Evolutionary conservation across 2,329 filamentous ascomycete genomes (phyloP).

Genomic region (Claviceps sp.): DNA sequence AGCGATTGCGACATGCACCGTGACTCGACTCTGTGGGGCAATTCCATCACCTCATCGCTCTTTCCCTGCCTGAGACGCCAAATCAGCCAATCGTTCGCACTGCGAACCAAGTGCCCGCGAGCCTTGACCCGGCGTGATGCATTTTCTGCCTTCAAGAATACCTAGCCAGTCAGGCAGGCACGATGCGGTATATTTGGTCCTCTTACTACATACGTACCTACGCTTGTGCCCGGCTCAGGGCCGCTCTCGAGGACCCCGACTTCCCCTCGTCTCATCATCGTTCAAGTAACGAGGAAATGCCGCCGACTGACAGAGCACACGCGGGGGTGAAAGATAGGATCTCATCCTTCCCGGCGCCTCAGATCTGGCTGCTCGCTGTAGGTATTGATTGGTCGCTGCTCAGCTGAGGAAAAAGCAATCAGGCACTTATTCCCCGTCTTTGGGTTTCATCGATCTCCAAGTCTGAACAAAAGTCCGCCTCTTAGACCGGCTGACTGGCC

Average conservation of each 20-base stretch:
- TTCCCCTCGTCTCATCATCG: background rate
- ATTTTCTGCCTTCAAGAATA: background rate
- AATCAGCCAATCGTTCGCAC: background rate
- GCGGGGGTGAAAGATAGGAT: background rate
- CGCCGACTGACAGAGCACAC: background rate
- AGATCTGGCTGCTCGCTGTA: background rate
- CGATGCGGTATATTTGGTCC: background rate
- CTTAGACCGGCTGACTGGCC: background rate
- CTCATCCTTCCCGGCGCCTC: background rate
- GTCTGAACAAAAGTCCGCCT: too few species aligned
- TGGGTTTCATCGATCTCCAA: too few species aligned
- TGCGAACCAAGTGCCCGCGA: background rate
- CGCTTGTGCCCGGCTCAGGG: background rate
- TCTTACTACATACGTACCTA: background rate
- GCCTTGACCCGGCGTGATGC: background rate
- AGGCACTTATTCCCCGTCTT: too few species aligned
- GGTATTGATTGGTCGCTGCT: too few species aligned
- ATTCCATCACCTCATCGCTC: slow-evolving; percentile 6
- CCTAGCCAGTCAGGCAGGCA: background rate
- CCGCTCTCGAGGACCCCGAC: background rate
- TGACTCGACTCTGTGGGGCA: slow-evolving; percentile 1
- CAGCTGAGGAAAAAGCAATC: too few species aligned
- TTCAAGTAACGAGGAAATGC: background rate
- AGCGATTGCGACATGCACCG: slow-evolving; percentile 7
- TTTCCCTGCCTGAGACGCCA: background rate